These are phyloP conservation scores for Piloderma croceum DNA, from an alignment of 768 basidiomycete species.

Conservation along the genomic window DNA sequence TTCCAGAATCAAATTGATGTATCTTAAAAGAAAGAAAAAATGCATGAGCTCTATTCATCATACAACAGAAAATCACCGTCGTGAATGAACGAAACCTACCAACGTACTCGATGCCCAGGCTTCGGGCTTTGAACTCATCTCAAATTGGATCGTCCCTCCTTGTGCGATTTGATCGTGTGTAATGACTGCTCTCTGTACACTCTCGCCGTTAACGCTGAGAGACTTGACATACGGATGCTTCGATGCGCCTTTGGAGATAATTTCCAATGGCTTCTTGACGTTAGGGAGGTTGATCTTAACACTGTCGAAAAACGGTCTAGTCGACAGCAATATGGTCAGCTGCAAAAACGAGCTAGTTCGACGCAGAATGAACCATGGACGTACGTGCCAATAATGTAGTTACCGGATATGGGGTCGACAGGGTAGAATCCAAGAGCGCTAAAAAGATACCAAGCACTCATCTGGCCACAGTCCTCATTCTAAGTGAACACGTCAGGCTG, in stretches of 20 bases:
- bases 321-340: neutral
- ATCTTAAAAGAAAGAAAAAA: neutral
- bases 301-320: slow-evolving; percentile 46
- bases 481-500: slow-evolving; percentile 19
- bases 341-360: neutral
- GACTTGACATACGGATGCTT: slow-evolving; percentile 56
- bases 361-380: no score
- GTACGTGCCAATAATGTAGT: slow-evolving; percentile 73
- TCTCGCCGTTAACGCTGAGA: slow-evolving; percentile 49
- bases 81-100: slow-evolving; percentile 1
- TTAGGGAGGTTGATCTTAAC: slow-evolving; percentile 53
- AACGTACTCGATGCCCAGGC: slow-evolving; percentile 35
- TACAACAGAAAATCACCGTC: neutral
- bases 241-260: slow-evolving; percentile 53
- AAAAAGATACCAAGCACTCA: slow-evolving; percentile 88
- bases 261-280: slow-evolving; percentile 34
- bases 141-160: slow-evolving; percentile 56
- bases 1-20: no score
- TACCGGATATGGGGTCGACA: slow-evolving; percentile 72
- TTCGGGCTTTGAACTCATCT: slow-evolving; percentile 53
- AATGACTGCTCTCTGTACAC: slow-evolving; percentile 43
- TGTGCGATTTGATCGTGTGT: slow-evolving; percentile 52
- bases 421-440: slow-evolving; percentile 81
- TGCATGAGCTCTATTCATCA: neutral
- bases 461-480: slow-evolving; percentile 90